phyloP scores from a whole-genome alignment of 805 yeast species.

The Saccharomycopsis guyanensis region DNA sequence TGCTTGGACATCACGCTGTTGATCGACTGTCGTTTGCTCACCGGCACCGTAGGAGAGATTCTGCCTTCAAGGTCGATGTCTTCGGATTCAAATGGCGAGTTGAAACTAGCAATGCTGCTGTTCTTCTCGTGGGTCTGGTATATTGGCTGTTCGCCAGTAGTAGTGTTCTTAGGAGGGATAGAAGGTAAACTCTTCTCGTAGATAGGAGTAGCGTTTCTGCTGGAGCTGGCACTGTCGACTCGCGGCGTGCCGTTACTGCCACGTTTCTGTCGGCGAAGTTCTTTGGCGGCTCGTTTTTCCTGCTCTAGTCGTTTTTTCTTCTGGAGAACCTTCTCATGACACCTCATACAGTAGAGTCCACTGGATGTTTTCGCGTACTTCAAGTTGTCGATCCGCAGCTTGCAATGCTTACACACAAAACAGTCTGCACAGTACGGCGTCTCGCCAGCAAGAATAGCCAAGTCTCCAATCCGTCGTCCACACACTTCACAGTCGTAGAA shows the following conservation, averaged over 20 bases:
- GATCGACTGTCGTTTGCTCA: slow-evolving; percentile 1
- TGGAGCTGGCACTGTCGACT: not conserved
- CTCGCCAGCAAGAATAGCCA: slow-evolving; percentile 91
- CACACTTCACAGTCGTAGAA: slow-evolving; percentile 88
- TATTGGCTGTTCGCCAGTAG: not conserved
- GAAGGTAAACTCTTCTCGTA: slow-evolving; percentile 20
- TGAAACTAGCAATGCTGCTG: slow-evolving; percentile 9
- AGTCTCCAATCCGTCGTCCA: slow-evolving; percentile 78
- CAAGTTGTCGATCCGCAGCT: slow-evolving; percentile 75
- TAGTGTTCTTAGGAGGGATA: slow-evolving; percentile 9
- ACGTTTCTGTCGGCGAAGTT: slow-evolving; percentile 23
- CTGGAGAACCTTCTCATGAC: slow-evolving; percentile 78
- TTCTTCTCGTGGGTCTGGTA: slow-evolving; percentile 1
- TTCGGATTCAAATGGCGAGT: slow-evolving; percentile 19
- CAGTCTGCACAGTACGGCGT: slow-evolving; percentile 90
- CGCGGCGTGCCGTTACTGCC: slow-evolving; percentile 4
- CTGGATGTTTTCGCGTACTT: slow-evolving; percentile 89
- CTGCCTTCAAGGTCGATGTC: slow-evolving; percentile 11
- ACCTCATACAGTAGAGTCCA: slow-evolving; percentile 87
- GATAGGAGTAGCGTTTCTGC: slow-evolving; percentile 14
- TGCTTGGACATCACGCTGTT: not conserved
- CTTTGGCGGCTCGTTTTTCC: slow-evolving; percentile 24
- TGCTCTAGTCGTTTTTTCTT: slow-evolving; percentile 59
- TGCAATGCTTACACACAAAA: slow-evolving; percentile 85
- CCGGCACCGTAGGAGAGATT: slow-evolving; percentile 6